These are phyloP conservation scores for Annulohypoxylon stygium DNA, from an alignment of 495 filamentous ascomycete species.

Conservation along the genomic window DNA sequence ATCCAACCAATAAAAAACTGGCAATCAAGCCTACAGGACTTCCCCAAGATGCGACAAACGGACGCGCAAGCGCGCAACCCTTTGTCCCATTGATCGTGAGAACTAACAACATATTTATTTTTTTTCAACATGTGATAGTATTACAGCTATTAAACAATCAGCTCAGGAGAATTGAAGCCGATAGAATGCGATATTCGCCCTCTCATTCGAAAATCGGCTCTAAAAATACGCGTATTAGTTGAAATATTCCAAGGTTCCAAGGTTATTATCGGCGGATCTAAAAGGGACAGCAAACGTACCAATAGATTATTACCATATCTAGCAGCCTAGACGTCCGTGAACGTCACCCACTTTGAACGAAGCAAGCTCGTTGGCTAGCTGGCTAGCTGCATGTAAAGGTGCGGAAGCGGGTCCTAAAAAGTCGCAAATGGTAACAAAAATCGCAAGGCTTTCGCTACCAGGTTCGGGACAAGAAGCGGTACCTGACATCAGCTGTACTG, in stretches of 20 bases:
- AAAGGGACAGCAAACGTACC: not conserved
- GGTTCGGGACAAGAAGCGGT: slow-evolving; percentile 1
- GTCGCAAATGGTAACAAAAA: not conserved
- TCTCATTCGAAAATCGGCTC: slow-evolving; percentile 25
- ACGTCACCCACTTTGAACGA: not conserved
- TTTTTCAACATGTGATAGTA: slow-evolving; percentile 20
- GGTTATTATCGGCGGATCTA: not conserved
- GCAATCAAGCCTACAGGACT: slow-evolving; percentile 3
- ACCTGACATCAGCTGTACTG: slow-evolving; percentile 12
- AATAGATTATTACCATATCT: not conserved
- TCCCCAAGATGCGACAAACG: not conserved
- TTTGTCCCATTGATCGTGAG: not conserved
- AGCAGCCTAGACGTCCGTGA: not conserved
- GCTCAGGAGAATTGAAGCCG: slow-evolving; percentile 11
- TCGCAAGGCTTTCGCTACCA: slow-evolving; percentile 33
- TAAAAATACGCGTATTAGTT: not conserved
- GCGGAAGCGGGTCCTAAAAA: not conserved
- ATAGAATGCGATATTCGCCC: slow-evolving; percentile 34
- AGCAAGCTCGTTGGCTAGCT: slow-evolving; percentile 3
- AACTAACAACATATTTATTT: not conserved
- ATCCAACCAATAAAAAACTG: not conserved
- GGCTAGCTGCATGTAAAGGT: not conserved
- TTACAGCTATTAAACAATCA: not conserved
- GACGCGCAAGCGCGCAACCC: slow-evolving; percentile 17
- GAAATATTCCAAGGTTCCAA: not conserved